Evolutionary conservation across 2,329 filamentous ascomycete genomes (phyloP).

Genomic region (Kalaharituber pfeilii): DNA sequence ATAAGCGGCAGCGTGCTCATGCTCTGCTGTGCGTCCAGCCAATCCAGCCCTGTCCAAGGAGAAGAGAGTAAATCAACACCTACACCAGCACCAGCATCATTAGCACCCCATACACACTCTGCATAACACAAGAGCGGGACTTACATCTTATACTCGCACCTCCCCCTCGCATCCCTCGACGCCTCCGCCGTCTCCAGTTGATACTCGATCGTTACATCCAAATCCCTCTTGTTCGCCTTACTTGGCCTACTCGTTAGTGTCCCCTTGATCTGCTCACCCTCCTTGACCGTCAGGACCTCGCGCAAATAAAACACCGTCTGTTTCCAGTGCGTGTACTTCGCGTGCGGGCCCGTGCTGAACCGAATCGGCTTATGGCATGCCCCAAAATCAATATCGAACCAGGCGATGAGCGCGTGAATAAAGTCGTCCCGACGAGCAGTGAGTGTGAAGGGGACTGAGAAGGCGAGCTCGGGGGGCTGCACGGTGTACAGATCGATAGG

Average conservation of each 20-base stretch:
- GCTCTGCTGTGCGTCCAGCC: no score
- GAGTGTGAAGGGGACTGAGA: conserved; percentile 61
- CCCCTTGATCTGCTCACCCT: conserved; percentile 63
- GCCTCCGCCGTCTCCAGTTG: conserved; percentile 58
- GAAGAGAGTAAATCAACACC: no score
- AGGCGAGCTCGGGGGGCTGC: conserved; percentile 65
- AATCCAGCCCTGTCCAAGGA: no score
- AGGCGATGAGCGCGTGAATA: conserved; percentile 86
- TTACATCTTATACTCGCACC: conserved; percentile 52
- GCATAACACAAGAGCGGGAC: no score
- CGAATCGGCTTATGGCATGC: conserved; percentile 95
- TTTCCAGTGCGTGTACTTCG: conserved; percentile 99
- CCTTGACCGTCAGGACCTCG: conserved; percentile 79
- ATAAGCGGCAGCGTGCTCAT: no score
- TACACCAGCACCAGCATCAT: no score
- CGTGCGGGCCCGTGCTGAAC: conserved; percentile 94
- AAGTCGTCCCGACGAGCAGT: conserved; percentile 74
- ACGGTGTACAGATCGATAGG: conserved; percentile 89
- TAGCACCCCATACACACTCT: no score
- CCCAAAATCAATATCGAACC: conserved; percentile 98
- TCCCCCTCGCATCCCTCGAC: conserved; percentile 49
- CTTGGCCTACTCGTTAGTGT: conserved; percentile 71
- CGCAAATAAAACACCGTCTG: conserved; percentile 97
- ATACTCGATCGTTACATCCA: conserved; percentile 81
- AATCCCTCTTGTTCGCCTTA: conserved; percentile 79